A percentile compares a stretch with the other conserved stretches of the same genome.
Evolutionary conservation across 768 basidiomycete species (phyloP).

Genomic region (Sistotremastrum niveocremeum): DNA sequence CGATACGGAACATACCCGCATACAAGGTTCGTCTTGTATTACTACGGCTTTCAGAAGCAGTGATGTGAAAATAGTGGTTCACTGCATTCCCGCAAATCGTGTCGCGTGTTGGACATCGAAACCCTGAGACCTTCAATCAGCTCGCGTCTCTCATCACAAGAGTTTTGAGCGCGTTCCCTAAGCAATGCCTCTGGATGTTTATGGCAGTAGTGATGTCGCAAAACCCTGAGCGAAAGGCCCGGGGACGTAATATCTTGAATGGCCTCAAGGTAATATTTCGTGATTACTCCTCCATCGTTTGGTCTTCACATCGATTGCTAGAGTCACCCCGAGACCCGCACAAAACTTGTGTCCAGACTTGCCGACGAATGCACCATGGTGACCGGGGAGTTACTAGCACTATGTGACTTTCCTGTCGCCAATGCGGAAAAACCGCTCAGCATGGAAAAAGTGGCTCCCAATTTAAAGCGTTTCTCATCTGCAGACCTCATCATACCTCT

Average conservation of each 20-base stretch:
- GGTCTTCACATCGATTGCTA: slow-evolving; percentile 11
- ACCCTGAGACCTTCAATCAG: slow-evolving; percentile 42
- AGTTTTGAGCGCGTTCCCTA: slow-evolving; percentile 75
- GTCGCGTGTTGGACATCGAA: slow-evolving; percentile 75
- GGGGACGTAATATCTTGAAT: slow-evolving; percentile 47
- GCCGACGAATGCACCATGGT: slow-evolving; percentile 44
- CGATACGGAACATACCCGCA: slow-evolving; percentile 48
- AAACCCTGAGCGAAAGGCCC: slow-evolving; percentile 39
- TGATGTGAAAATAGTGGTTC: slow-evolving; percentile 53
- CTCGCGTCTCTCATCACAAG: slow-evolving; percentile 52
- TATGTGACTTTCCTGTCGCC: slow-evolving; percentile 45
- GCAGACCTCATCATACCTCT: slow-evolving; percentile 75
- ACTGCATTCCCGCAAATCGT: slow-evolving; percentile 96
- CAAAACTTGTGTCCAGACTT: slow-evolving; percentile 31
- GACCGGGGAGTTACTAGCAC: slow-evolving; percentile 52
- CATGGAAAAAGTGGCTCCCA: slow-evolving; percentile 40
- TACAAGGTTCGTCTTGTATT: slow-evolving; percentile 54
- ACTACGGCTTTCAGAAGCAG: background rate
- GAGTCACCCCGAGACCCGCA: slow-evolving; percentile 32
- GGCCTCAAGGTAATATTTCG: slow-evolving; percentile 37
- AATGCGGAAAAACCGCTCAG: slow-evolving; percentile 28
- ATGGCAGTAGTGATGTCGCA: slow-evolving; percentile 80
- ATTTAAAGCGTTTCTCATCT: slow-evolving; percentile 39
- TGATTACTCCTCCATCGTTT: background rate
- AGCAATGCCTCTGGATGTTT: slow-evolving; percentile 89